Evolutionary conservation across 208 protist genomes (phyloP).

Genomic region (Novymonas esmeraldas): DNA sequence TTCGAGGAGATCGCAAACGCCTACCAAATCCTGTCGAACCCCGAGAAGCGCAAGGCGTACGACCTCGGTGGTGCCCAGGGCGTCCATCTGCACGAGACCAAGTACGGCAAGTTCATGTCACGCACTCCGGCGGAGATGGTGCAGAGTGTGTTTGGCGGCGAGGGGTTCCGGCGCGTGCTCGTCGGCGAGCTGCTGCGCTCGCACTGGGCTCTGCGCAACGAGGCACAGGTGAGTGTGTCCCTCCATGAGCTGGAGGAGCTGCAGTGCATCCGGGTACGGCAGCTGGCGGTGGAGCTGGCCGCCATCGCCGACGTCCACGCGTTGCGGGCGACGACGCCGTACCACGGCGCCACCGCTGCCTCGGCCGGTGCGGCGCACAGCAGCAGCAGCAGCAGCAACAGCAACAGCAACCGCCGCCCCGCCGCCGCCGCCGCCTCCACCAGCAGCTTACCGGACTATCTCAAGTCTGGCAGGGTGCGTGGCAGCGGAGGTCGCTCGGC

Average conservation of each 20-base stretch:
- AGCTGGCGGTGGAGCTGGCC: constrained; percentile 69
- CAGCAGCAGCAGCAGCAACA: neutral
- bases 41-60: constrained; percentile 81
- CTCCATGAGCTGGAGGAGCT: constrained; percentile 85
- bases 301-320: constrained; percentile 83
- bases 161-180: constrained; percentile 62
- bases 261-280: constrained; percentile 76
- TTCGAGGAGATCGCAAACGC: constrained; percentile 78
- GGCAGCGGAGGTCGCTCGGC: neutral
- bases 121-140: constrained; percentile 85
- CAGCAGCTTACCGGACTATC: constrained; percentile 30
- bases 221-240: constrained; percentile 84
- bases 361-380: neutral
- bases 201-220: constrained; percentile 81
- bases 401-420: neutral
- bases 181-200: constrained; percentile 76
- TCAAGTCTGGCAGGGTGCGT: constrained; percentile 21
- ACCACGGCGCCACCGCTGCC: constrained; percentile 4
- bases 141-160: constrained; percentile 85
- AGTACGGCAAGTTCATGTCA: constrained; percentile 72
- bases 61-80: constrained; percentile 70
- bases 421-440: neutral
- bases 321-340: constrained; percentile 29
- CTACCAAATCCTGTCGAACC: constrained; percentile 89
- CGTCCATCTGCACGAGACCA: constrained; percentile 65